phyloP scores from a whole-genome alignment of 805 yeast species.

The Metschnikowia corniflorae region DNA sequence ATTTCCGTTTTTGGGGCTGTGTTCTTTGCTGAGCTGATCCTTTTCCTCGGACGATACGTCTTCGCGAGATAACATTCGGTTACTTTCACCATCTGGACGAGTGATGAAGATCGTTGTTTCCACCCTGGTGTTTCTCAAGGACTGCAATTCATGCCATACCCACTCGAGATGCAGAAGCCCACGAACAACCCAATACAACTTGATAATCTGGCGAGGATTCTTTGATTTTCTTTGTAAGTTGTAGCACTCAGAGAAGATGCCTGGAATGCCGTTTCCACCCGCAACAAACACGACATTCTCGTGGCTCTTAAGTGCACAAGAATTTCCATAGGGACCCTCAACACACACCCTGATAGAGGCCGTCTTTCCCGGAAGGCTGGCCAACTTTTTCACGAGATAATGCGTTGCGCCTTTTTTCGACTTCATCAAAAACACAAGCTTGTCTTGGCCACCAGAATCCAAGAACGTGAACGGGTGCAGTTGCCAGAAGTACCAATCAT shows the following conservation, averaged over 20 bases:
- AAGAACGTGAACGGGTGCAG: constrained; percentile 42
- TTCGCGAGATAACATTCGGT: constrained; percentile 8
- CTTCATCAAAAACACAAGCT: constrained; percentile 32
- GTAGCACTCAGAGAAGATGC: constrained; percentile 42
- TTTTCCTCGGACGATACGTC: constrained; percentile 9
- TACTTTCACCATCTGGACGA: constrained; percentile 9
- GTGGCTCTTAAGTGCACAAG: constrained; percentile 46
- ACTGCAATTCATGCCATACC: constrained; percentile 15
- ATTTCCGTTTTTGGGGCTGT: no score
- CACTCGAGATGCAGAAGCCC: constrained; percentile 14
- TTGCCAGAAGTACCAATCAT: constrained; percentile 38
- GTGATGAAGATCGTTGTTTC: constrained; percentile 16
- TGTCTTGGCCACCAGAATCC: constrained; percentile 16
- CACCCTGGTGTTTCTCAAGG: constrained; percentile 10
- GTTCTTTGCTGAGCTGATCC: constrained; percentile 4
- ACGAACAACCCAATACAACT: constrained; percentile 18
- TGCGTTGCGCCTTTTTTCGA: constrained; percentile 39
- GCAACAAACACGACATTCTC: constrained; percentile 58
- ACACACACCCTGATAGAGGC: constrained; percentile 31
- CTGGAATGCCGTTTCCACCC: constrained; percentile 77
- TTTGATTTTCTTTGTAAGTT: constrained; percentile 26
- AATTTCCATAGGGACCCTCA: constrained; percentile 73
- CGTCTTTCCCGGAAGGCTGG: constrained; percentile 27
- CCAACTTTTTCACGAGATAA: constrained; percentile 27
- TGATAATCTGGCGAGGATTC: constrained; percentile 14